phyloP scores from a whole-genome alignment of 208 protist species.

The Crithidia fasciculata region DNA sequence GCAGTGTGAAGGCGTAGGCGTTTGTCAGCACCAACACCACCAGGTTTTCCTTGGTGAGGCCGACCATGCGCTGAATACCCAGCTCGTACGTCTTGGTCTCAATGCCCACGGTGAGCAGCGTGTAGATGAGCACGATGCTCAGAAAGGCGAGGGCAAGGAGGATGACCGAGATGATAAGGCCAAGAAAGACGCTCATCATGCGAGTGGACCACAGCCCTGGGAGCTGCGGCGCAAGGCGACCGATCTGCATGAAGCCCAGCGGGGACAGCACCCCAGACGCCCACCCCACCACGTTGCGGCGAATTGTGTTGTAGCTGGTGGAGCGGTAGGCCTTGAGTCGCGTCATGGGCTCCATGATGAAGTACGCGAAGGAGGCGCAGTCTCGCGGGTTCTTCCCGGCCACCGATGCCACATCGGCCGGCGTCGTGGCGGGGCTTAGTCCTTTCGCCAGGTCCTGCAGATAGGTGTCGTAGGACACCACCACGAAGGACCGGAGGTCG shows the following conservation, averaged over 20 bases:
- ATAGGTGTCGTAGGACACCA: conserved; percentile 40
- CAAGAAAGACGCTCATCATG: conserved; percentile 90
- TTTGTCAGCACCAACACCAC: conserved; percentile 65
- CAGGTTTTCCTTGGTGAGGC: conserved; percentile 62
- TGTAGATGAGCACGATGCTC: conserved; percentile 94
- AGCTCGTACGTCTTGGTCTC: conserved; percentile 95
- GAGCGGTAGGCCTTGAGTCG: conserved; percentile 43
- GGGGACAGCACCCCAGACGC: conserved; percentile 43
- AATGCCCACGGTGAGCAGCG: conserved; percentile 92
- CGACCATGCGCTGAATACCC: conserved; percentile 94
- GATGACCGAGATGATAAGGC: conserved; percentile 92
- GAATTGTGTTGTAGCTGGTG: conserved; percentile 64
- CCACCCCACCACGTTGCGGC: conserved; percentile 49
- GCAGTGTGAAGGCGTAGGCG: conserved; percentile 80
- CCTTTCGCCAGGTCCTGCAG: conserved; percentile 31
- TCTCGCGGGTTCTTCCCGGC: conserved; percentile 21
- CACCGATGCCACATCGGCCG: conserved; percentile 15
- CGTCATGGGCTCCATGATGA: conserved; percentile 48
- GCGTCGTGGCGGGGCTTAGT: conserved; percentile 23
- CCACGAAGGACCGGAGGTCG: conserved; percentile 16
- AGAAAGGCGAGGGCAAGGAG: conserved; percentile 85
- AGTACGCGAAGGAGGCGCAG: conserved; percentile 50
- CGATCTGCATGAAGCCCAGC: conserved; percentile 78
- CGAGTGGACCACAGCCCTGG: conserved; percentile 41
- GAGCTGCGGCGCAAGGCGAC: conserved; percentile 52